A percentile compares a stretch with the other conserved stretches of the same genome.
Conservation (phyloP, 73 alveolate species). For the Stentor coeruleus region DNA sequence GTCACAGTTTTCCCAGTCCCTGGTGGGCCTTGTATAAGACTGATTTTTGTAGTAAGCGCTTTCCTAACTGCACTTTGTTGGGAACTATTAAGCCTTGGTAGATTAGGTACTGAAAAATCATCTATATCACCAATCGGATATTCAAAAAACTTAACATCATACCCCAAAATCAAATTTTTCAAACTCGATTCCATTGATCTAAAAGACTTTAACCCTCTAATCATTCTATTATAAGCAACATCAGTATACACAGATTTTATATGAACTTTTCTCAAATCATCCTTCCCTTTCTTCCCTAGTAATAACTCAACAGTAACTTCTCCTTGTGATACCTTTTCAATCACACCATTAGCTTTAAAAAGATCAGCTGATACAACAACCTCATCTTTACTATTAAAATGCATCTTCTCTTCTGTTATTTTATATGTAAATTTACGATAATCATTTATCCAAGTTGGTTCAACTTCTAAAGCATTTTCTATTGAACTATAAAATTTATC, state of each 20-base stretch:
- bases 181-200: background rate
- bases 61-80: slow-evolving; percentile 45
- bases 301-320: background rate
- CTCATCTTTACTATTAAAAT: background rate
- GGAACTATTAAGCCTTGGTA: slow-evolving; percentile 78
- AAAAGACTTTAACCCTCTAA: background rate
- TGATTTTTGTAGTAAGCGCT: slow-evolving; percentile 78
- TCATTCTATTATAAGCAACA: background rate
- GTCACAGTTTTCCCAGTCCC: slow-evolving; percentile 31
- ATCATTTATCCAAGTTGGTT: background rate
- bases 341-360: background rate
- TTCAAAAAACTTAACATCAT: background rate
- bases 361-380: background rate
- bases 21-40: slow-evolving; percentile 42
- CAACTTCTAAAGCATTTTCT: background rate
- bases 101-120: background rate
- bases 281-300: background rate
- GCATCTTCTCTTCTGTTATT: background rate
- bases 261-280: no score
- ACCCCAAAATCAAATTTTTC: background rate
- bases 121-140: background rate
- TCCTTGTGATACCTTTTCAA: background rate
- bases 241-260: no score
- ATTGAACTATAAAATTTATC: background rate
- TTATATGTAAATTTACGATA: background rate